Evolutionary conservation across 139 green algal species (phyloP).

Genomic region (Picochlorum sp.): DNA sequence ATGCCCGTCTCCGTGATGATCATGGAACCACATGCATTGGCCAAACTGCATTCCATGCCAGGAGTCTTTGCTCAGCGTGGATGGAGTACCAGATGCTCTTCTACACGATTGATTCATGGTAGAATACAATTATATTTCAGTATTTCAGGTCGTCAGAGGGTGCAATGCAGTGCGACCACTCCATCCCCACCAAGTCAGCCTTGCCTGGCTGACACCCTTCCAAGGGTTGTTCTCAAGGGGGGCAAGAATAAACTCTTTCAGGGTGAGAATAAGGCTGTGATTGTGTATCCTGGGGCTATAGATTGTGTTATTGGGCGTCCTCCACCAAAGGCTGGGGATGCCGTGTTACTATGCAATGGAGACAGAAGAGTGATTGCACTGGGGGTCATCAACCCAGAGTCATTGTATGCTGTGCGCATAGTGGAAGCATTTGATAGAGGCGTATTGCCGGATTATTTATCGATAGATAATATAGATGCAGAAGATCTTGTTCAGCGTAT

Average conservation of each 20-base stretch:
- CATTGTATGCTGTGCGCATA: constrained; percentile 64
- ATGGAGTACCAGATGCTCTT: too few species aligned
- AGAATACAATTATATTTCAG: too few species aligned
- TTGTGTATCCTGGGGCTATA: constrained; percentile 64
- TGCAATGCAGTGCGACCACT: too few species aligned
- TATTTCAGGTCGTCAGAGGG: too few species aligned
- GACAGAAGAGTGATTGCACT: constrained; percentile 43
- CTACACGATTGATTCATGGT: too few species aligned
- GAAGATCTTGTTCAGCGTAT: not conserved
- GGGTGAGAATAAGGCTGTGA: constrained; percentile 11
- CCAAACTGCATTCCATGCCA: too few species aligned
- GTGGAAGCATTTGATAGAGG: constrained; percentile 3
- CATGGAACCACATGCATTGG: too few species aligned
- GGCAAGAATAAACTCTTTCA: constrained; percentile 62
- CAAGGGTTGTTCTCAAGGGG: constrained; percentile 52
- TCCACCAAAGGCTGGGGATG: constrained; percentile 41
- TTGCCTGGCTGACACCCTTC: not conserved
- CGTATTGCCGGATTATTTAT: not conserved
- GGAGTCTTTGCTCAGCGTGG: too few species aligned
- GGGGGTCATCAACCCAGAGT: constrained; percentile 73
- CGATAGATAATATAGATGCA: not conserved
- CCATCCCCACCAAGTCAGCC: too few species aligned
- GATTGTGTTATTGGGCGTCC: constrained; percentile 52
- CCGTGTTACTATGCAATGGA: constrained; percentile 50
- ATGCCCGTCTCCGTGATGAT: too few species aligned